Conservation (phyloP, 306 rosid genomes). For the Senna siamea region DNA sequence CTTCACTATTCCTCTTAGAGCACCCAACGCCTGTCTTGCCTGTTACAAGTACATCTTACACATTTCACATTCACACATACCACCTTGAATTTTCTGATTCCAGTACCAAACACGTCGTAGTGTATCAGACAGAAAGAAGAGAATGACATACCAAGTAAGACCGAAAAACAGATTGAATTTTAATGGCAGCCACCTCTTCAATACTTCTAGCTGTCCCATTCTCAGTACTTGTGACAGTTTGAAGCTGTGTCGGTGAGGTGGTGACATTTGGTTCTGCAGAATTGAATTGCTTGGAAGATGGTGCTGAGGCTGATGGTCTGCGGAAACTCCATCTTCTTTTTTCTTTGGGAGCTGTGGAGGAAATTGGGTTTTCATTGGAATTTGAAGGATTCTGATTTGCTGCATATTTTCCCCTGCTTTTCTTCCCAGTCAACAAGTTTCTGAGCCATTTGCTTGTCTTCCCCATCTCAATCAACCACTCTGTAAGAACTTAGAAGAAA, state of each 20-base stretch:
- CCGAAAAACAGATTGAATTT: slow-evolving; percentile 80
- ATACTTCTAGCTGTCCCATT: no score
- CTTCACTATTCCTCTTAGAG: slow-evolving; percentile 86
- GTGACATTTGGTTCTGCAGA: slow-evolving; percentile 42
- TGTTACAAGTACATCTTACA: slow-evolving; percentile 23
- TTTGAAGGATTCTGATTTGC: slow-evolving; percentile 41
- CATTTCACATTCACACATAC: no score
- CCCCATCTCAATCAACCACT: slow-evolving; percentile 63
- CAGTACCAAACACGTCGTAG: no score
- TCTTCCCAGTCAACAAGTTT: slow-evolving; percentile 74
- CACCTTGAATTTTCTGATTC: no score
- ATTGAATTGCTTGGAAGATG: slow-evolving; percentile 42
- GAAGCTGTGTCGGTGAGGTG: no score
- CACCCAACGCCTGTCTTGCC: slow-evolving; percentile 90
- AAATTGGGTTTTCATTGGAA: slow-evolving; percentile 54
- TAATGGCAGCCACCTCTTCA: slow-evolving; percentile 75
- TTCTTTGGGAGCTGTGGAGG: slow-evolving; percentile 70
- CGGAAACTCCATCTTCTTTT: slow-evolving; percentile 90
- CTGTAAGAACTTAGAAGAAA: slow-evolving; percentile 44
- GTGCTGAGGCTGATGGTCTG: slow-evolving; percentile 60
- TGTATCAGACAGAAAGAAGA: no score
- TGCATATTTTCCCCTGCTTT: slow-evolving; percentile 37
- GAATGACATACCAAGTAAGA: slow-evolving; percentile 67
- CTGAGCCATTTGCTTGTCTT: slow-evolving; percentile 84
- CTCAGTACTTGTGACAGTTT: slow-evolving; percentile 6